Evolutionary conservation across 2,329 filamentous ascomycete genomes (phyloP).

Genomic region (Monilinia fructicola): DNA sequence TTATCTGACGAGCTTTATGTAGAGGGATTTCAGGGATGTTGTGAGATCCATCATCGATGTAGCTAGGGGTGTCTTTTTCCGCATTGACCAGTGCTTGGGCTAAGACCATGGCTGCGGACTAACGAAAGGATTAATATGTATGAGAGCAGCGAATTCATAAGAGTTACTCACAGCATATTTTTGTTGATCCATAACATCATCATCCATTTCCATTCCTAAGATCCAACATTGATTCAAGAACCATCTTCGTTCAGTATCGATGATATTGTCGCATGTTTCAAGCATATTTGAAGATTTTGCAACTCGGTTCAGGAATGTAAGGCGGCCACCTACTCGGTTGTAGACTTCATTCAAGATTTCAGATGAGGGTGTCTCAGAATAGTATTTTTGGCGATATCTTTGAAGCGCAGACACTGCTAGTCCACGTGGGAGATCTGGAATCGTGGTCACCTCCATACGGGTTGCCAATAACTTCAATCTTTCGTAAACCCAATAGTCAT

Average conservation of each 20-base stretch:
- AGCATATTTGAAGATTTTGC: constrained; percentile 85
- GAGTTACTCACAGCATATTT: constrained; percentile 76
- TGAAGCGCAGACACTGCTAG: constrained; percentile 75
- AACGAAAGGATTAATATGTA: constrained; percentile 14
- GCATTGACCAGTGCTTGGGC: constrained; percentile 87
- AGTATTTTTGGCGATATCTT: constrained; percentile 80
- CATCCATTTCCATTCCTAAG: constrained; percentile 76
- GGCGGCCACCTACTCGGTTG: constrained; percentile 78
- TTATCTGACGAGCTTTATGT: constrained; percentile 83
- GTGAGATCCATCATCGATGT: constrained; percentile 29
- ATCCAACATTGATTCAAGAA: constrained; percentile 79
- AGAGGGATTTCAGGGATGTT: constrained; percentile 73
- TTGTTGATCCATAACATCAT: constrained; percentile 97
- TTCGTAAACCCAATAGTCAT: constrained; percentile 99
- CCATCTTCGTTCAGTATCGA: constrained; percentile 71
- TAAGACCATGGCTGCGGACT: constrained; percentile 90
- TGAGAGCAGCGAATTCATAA: neutral
- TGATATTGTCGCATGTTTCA: constrained; percentile 70
- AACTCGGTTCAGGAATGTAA: constrained; percentile 85
- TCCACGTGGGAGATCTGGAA: constrained; percentile 76
- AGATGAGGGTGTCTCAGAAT: constrained; percentile 56
- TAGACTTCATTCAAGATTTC: constrained; percentile 75
- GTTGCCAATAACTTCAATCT: constrained; percentile 88
- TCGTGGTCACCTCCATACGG: constrained; percentile 88
- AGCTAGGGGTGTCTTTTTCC: constrained; percentile 49